Conservation (phyloP, 2,329 filamentous ascomycete genomes). For the Sporothrix humicola region DNA sequence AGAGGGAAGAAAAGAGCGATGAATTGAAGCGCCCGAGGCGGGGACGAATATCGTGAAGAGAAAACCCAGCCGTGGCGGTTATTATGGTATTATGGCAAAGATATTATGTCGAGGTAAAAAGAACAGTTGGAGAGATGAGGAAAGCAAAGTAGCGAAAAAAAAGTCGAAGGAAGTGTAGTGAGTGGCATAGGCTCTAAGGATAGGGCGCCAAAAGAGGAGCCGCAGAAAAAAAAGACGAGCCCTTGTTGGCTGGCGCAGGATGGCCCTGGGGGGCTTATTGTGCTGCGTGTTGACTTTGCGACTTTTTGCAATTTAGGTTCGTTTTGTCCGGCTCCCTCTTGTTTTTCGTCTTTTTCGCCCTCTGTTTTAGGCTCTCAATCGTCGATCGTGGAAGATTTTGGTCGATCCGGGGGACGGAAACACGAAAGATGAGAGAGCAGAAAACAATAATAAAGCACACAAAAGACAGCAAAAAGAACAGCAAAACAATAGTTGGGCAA, state of each 20-base stretch:
- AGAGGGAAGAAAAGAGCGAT: background rate
- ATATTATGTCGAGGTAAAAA: conserved; percentile 18
- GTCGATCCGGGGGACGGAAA: conserved; percentile 29
- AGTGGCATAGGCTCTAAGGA: background rate
- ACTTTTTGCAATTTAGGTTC: background rate
- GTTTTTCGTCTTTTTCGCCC: background rate
- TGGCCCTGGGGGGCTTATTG: conserved; percentile 13
- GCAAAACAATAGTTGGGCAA: background rate
- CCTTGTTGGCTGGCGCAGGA: conserved; percentile 22
- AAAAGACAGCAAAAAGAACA: background rate
- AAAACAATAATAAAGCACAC: background rate
- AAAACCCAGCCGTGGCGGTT: conserved; percentile 14
- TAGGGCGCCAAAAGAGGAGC: background rate
- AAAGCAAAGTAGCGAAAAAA: background rate
- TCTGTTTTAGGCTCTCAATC: background rate
- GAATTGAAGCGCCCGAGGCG: background rate
- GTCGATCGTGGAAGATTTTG: conserved; percentile 27
- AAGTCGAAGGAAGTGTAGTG: background rate
- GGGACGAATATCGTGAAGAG: conserved; percentile 3
- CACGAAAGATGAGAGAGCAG: background rate
- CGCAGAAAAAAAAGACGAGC: conserved; percentile 3
- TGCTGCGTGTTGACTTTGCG: background rate
- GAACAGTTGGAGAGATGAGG: background rate
- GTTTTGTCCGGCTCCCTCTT: background rate
- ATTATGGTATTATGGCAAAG: conserved; percentile 24